Conservation (phyloP, 192 early-diverging fungal species). For the Backusella tuberculispora region DNA sequence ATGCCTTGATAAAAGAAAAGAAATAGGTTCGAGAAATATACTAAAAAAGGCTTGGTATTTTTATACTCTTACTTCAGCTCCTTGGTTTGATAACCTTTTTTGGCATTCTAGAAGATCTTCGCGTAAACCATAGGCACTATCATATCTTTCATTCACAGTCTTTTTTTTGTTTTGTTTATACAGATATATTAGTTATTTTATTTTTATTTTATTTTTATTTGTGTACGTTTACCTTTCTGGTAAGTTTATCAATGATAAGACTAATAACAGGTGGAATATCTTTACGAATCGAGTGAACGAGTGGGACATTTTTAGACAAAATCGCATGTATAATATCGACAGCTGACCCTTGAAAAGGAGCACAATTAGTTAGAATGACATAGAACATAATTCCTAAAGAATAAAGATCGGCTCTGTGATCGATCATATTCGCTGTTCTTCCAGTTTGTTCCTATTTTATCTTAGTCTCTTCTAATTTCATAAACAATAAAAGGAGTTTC, state of each 20-base stretch:
- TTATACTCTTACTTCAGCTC: background rate
- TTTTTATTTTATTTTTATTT: background rate
- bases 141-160: constrained; percentile 36
- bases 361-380: constrained; percentile 15
- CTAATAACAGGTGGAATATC: constrained; percentile 31
- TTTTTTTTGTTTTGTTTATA: background rate
- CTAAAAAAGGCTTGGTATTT: background rate
- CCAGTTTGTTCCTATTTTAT: constrained; percentile 34
- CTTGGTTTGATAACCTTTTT: constrained; percentile 3
- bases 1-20: background rate
- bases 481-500: background rate
- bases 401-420: constrained; percentile 37
- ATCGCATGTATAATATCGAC: constrained; percentile 25
- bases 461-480: background rate
- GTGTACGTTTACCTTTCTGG: constrained; percentile 24
- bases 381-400: constrained; percentile 36
- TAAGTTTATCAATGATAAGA: constrained; percentile 32
- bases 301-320: constrained; percentile 25
- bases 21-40: background rate
- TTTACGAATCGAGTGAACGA: constrained; percentile 22
- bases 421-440: constrained; percentile 27
- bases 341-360: constrained; percentile 28
- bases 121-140: constrained; percentile 30
- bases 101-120: constrained; percentile 33
- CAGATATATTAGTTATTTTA: background rate